Evolutionary conservation across 2,329 filamentous ascomycete genomes (phyloP).

Genomic region (Claviceps quebecensis): DNA sequence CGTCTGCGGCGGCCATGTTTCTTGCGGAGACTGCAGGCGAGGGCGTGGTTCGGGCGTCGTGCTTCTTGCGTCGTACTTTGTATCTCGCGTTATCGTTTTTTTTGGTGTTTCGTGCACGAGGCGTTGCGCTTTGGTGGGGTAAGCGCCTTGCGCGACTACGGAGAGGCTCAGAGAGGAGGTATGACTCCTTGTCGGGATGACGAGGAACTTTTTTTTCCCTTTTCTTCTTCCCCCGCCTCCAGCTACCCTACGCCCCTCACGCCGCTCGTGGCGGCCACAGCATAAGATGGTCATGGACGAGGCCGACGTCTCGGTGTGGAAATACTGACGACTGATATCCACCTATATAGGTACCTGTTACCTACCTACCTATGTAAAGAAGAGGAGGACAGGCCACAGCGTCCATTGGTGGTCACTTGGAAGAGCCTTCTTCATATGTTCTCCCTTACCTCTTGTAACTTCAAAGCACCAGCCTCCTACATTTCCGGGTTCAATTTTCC

Average conservation of each 20-base stretch:
- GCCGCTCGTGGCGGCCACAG: not conserved
- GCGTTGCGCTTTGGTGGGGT: conserved; percentile 1
- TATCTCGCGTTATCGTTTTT: no score
- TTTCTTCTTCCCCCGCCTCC: not conserved
- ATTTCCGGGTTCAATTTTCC: no score
- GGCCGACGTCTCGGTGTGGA: no score
- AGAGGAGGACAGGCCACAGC: not conserved
- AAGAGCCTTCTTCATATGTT: no score
- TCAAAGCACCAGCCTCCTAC: no score
- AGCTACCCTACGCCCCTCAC: not conserved
- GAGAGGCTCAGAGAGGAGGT: no score
- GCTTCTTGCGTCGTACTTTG: not conserved
- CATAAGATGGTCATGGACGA: no score
- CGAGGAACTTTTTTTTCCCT: not conserved
- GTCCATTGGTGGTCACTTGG: no score
- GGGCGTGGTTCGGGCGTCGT: not conserved
- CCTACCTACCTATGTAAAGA: no score
- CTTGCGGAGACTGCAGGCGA: not conserved
- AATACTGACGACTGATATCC: no score
- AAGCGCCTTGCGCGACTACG: not conserved
- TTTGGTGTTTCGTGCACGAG: no score
- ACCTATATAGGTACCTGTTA: not conserved
- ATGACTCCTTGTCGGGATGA: not conserved
- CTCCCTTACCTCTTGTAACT: accelerated
- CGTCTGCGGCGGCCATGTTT: conserved; percentile 16